Evolutionary conservation across 225 moss, liverwort and hornwort genomes (phyloP).

Genomic region (Pseudisothecium myosuroides): DNA sequence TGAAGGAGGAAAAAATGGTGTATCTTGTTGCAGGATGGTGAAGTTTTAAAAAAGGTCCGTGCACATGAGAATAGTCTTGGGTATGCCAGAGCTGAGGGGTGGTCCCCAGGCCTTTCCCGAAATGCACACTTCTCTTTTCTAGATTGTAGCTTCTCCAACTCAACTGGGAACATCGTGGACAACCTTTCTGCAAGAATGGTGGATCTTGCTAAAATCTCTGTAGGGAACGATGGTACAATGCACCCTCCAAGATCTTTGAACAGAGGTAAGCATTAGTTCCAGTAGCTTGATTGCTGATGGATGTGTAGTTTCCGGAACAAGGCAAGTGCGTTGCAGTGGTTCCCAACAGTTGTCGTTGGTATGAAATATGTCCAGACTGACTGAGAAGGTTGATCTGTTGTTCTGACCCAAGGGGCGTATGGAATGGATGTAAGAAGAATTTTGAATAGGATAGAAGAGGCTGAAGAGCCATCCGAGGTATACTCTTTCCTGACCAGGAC

Average conservation of each 20-base stretch:
- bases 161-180: neutral
- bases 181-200: neutral
- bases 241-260: conserved; percentile 2
- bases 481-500: neutral
- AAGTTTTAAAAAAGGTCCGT: conserved; percentile 47
- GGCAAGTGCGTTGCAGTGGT: neutral
- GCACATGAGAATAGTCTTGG: conserved; percentile 76
- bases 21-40: conserved; percentile 45
- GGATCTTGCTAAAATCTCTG: conserved; percentile 24
- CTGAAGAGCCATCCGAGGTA: conserved; percentile 41
- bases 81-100: conserved; percentile 78
- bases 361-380: neutral
- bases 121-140: conserved; percentile 21
- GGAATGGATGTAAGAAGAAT: conserved; percentile 30
- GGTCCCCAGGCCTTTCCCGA: conserved; percentile 66
- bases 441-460: conserved; percentile 25
- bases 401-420: conserved; percentile 16
- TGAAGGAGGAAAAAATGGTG: neutral
- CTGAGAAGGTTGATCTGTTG: neutral
- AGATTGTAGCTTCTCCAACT: neutral
- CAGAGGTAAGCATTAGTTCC: conserved; percentile 10
- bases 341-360: neutral
- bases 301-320: neutral
- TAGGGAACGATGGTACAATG: conserved; percentile 57
- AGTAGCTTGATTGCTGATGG: neutral